A percentile compares a stretch with the other conserved stretches of the same genome.
phyloP scores from a whole-genome alignment of 208 protist genomes.

The Herpetomonas tarakana region DNA sequence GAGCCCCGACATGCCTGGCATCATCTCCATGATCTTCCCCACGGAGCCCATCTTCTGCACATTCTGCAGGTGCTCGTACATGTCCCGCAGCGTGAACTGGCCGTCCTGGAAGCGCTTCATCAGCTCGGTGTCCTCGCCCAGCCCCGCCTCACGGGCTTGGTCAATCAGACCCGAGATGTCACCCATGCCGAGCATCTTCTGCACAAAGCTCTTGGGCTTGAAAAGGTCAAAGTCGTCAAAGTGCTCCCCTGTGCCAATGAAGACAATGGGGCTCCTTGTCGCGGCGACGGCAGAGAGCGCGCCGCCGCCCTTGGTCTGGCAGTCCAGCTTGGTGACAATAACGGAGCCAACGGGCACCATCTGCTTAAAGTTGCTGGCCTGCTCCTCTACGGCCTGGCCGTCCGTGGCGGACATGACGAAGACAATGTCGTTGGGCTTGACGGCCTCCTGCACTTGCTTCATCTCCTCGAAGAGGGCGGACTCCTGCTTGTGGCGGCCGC shows the following conservation, averaged over 20 bases:
- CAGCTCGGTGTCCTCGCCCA: slow-evolving; percentile 80
- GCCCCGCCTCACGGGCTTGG: slow-evolving; percentile 90
- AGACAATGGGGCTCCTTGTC: slow-evolving; percentile 97
- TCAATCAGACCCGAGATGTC: slow-evolving; percentile 94
- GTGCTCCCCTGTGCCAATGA: slow-evolving; percentile 98
- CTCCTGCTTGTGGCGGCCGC: slow-evolving; percentile 99
- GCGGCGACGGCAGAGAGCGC: slow-evolving; percentile 96
- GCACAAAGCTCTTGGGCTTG: slow-evolving; percentile 85
- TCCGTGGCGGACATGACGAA: slow-evolving; percentile 98
- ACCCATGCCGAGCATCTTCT: slow-evolving; percentile 94
- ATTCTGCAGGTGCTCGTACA: slow-evolving; percentile 97
- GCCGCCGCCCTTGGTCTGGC: slow-evolving; percentile 99
- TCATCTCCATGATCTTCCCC: slow-evolving; percentile 92
- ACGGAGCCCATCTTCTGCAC: slow-evolving; percentile 95
- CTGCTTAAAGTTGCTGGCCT: slow-evolving; percentile 91
- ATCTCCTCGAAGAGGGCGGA: slow-evolving; percentile 98
- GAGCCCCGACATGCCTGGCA: slow-evolving; percentile 86
- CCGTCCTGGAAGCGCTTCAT: slow-evolving; percentile 91
- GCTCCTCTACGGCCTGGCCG: slow-evolving; percentile 96
- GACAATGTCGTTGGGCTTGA: slow-evolving; percentile 96
- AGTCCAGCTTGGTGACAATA: slow-evolving; percentile 99
- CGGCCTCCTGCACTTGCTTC: slow-evolving; percentile 88
- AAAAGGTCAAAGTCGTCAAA: slow-evolving; percentile 97
- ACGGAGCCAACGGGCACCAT: slow-evolving; percentile 96
- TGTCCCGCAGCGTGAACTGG: slow-evolving; percentile 94